A percentile compares a stretch with the other conserved stretches of the same genome.
Conservation (phyloP, 306 rosid genomes). For the Betula pendula region DNA sequence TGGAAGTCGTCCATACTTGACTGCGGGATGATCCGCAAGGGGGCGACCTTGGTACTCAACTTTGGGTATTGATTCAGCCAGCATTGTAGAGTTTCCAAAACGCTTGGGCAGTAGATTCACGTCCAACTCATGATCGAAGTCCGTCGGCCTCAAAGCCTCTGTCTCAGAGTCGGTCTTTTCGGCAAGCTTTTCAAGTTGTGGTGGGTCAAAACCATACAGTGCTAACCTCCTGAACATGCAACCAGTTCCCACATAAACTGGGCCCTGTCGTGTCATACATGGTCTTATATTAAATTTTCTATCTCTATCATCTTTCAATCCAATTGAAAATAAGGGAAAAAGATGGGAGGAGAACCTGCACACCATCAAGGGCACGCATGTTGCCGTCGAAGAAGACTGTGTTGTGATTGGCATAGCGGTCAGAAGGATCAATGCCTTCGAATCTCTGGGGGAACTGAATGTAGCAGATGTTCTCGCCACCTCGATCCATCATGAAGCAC, state of each 20-base stretch:
- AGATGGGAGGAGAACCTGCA: conserved; percentile 15
- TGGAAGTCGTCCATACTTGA: conserved; percentile 70
- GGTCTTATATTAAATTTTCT: neutral
- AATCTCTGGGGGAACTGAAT: conserved; percentile 97
- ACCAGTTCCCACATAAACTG: conserved; percentile 88
- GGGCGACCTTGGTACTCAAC: conserved; percentile 85
- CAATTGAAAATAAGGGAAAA: neutral
- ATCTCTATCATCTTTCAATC: neutral
- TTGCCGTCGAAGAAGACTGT: conserved; percentile 85
- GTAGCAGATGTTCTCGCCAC: conserved; percentile 76
- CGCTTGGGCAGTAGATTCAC: conserved; percentile 67
- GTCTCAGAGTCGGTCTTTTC: conserved; percentile 27
- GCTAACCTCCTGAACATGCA: conserved; percentile 90
- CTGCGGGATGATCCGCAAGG: conserved; percentile 64
- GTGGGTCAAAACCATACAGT: conserved; percentile 83
- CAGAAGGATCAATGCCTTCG: conserved; percentile 91
- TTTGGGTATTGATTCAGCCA: conserved; percentile 59
- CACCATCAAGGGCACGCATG: conserved; percentile 59
- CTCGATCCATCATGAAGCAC: conserved; percentile 93
- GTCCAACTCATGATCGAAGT: conserved; percentile 66
- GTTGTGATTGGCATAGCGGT: conserved; percentile 90
- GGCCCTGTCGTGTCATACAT: conserved; percentile 47
- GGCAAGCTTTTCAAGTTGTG: conserved; percentile 31
- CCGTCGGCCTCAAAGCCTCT: conserved; percentile 39
- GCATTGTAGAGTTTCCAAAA: conserved; percentile 74